These are phyloP conservation scores for Strigomonas culicis DNA, from an alignment of 208 protist genomes.

Conservation along the genomic window DNA sequence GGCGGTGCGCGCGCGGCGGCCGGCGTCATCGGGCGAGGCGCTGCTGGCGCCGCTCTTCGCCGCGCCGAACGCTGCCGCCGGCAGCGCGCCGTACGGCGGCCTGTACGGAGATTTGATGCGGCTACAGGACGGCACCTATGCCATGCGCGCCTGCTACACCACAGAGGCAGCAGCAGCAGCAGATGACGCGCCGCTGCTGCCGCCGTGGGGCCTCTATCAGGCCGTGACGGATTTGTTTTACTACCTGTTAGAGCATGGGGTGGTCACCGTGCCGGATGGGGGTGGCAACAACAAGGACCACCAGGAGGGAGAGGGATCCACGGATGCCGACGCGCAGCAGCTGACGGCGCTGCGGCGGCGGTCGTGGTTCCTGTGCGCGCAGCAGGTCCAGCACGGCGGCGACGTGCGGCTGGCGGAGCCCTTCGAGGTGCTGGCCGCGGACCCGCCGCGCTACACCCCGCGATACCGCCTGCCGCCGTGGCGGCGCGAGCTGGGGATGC, in stretches of 20 bases:
- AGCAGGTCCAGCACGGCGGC: constrained; percentile 40
- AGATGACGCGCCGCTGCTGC: constrained; percentile 19
- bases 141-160: constrained; percentile 33
- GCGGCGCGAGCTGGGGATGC: constrained; percentile 61
- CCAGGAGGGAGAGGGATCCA: neutral
- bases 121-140: constrained; percentile 23
- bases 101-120: constrained; percentile 37
- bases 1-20: neutral
- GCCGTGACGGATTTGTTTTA: constrained; percentile 42
- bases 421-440: constrained; percentile 58
- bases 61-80: neutral
- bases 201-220: constrained; percentile 57
- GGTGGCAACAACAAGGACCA: no score
- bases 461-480: constrained; percentile 69
- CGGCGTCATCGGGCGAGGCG: no score
- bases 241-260: constrained; percentile 16
- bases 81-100: constrained; percentile 20
- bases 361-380: constrained; percentile 39
- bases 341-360: neutral
- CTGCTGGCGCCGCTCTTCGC: neutral
- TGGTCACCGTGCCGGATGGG: no score
- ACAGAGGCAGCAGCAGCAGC: neutral
- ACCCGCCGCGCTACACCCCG: constrained; percentile 36
- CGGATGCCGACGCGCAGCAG: constrained; percentile 1
- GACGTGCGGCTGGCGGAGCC: constrained; percentile 41